Conservation (phyloP, 805 yeast genomes). For the Sugiyamaella americana region DNA sequence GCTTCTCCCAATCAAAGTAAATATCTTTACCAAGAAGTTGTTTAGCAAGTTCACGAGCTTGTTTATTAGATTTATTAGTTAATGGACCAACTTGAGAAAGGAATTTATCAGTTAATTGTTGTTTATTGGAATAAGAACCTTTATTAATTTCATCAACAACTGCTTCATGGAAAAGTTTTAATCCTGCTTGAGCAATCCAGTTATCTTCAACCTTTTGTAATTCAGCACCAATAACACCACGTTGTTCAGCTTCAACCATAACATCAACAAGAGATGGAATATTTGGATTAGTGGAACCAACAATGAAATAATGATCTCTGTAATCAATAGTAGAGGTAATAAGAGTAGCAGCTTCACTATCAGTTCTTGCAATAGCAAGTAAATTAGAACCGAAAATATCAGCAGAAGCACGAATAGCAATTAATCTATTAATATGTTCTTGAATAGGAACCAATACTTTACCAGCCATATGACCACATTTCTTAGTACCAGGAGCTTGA, state of each 20-base stretch:
- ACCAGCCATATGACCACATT: slow-evolving; percentile 99
- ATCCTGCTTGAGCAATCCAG: slow-evolving; percentile 78
- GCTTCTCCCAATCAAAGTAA: slow-evolving; percentile 90
- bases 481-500: slow-evolving; percentile 98
- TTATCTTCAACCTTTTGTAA: slow-evolving; percentile 70
- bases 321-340: slow-evolving; percentile 89
- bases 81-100: slow-evolving; percentile 65
- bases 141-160: slow-evolving; percentile 73
- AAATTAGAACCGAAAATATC: slow-evolving; percentile 87
- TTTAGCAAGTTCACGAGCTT: slow-evolving; percentile 71
- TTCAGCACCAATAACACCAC: slow-evolving; percentile 65
- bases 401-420: slow-evolving; percentile 91
- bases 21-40: slow-evolving; percentile 74
- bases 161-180: slow-evolving; percentile 86
- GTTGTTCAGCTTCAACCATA: slow-evolving; percentile 73
- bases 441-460: slow-evolving; percentile 95
- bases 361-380: slow-evolving; percentile 89
- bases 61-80: slow-evolving; percentile 66
- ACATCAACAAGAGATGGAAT: slow-evolving; percentile 66
- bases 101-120: slow-evolving; percentile 58
- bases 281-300: slow-evolving; percentile 85
- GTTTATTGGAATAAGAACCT: slow-evolving; percentile 54
- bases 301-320: slow-evolving; percentile 88
- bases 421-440: slow-evolving; percentile 91
- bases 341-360: slow-evolving; percentile 95